Evolutionary conservation across 768 basidiomycete genomes (phyloP).

Genomic region (Tremella yokohamensis): DNA sequence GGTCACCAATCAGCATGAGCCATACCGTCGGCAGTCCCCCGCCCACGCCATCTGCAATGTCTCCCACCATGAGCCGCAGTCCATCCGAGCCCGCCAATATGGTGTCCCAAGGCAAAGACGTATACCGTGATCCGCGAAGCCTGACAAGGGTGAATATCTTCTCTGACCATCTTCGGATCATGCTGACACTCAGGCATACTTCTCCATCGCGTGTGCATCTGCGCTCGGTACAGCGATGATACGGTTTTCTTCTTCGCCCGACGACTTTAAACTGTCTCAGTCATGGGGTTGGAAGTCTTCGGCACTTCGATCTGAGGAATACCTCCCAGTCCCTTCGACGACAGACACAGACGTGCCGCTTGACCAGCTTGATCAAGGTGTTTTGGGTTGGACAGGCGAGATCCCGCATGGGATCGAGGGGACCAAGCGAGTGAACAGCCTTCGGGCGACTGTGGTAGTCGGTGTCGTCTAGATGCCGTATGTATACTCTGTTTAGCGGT

Average conservation of each 20-base stretch:
- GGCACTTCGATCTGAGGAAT: conserved; percentile 58
- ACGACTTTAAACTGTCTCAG: conserved; percentile 76
- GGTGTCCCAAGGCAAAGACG: background rate
- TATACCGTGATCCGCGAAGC: background rate
- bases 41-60: too few species aligned
- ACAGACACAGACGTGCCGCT: conserved; percentile 24
- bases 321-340: conserved; percentile 26
- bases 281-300: conserved; percentile 90
- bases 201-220: conserved; percentile 75
- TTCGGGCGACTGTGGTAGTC: conserved; percentile 74
- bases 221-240: conserved; percentile 77
- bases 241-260: conserved; percentile 78
- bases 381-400: conserved; percentile 53
- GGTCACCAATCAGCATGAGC: too few species aligned
- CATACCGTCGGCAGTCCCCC: too few species aligned
- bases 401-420: conserved; percentile 46
- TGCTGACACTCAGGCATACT: conserved; percentile 62
- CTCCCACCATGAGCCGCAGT: too few species aligned
- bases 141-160: conserved; percentile 1
- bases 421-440: conserved; percentile 52
- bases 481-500: background rate
- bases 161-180: background rate
- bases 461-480: conserved; percentile 60
- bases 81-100: too few species aligned
- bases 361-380: conserved; percentile 42